Evolutionary conservation across 495 filamentous ascomycete species (phyloP), one percentile per base, ranked within the genome.

Genomic region (Daldinia childiae): DNA sequence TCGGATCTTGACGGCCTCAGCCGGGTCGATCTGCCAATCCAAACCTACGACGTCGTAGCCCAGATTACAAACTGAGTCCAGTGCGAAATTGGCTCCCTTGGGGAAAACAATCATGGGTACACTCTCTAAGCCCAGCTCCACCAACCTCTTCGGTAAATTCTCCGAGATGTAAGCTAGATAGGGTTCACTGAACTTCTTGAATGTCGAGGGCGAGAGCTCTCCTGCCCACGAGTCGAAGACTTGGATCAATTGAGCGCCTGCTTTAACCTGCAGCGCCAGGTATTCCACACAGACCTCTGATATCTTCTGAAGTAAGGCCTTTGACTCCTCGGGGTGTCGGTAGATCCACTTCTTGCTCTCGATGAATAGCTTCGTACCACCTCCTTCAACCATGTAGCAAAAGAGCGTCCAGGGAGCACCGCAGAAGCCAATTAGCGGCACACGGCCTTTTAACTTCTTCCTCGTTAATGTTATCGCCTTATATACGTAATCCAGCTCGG

Each of bases 191-290:
- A 97, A 95, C 41, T 87, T 82, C 76, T 88, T 89, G 84, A 98
- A 98, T 0, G 90, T 87, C 3, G 86, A 80, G 1, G 95, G 94
- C 3, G 92, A 93, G 32, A 99, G 86, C 81, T 98, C 95, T 2
- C 92, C 94, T 4, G 96, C 95, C 94, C 95, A 99, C 4, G 95
- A 98, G 78, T 99, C 95, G 77, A 99, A 99, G n/a, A 99, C 93
- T 80, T 98, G 96, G 26, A 99, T 82, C 74, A 98, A 84, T 84
- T 93, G 90, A 55, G 95, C 95, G 36, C 95, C 95, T 17, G 95
- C 96, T 59, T 90, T 86, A 58, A 98, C 94, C 78, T 99, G 95
- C 43, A 92, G 84, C 0, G 94, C 95, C 36, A 99, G 85, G 81
- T 97, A 95, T 72, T 98, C 94, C 1, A 98, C 92, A 75, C 95